Conservation (phyloP, 2,329 filamentous ascomycete genomes). For the Thelonectria blattea region DNA sequence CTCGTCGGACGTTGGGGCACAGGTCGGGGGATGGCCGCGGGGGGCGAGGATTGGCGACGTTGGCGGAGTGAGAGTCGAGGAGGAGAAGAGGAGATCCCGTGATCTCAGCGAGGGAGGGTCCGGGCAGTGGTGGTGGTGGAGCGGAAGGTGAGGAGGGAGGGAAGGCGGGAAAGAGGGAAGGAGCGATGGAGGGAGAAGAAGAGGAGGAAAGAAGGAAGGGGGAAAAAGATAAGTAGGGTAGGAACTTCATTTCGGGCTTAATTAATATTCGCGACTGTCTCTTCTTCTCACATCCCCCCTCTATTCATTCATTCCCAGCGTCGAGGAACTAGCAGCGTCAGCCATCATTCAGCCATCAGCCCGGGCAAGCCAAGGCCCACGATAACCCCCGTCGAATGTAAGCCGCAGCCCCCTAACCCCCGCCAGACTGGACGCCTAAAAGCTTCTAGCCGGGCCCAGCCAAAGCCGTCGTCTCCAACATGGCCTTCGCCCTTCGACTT, state of each 20-base stretch:
- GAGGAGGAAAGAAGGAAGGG: background rate
- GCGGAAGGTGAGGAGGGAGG: background rate
- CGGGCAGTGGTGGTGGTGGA: background rate
- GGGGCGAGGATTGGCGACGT: constrained; percentile 1
- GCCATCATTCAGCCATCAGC: constrained; percentile 19
- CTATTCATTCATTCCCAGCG: background rate
- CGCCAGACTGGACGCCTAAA: constrained; percentile 31
- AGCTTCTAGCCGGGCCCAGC: constrained; percentile 28
- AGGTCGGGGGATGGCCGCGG: background rate
- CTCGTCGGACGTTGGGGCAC: background rate
- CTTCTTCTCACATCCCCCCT: background rate
- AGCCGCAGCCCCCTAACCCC: constrained; percentile 33
- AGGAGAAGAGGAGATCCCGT: background rate
- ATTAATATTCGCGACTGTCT: constrained; percentile 3
- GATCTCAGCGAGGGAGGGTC: background rate
- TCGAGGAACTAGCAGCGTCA: constrained; percentile 10
- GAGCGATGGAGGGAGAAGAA: background rate
- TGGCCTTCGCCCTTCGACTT: constrained; percentile 1
- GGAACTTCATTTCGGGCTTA: background rate
- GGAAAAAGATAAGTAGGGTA: background rate
- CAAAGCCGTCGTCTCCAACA: constrained; percentile 18
- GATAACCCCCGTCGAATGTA: constrained; percentile 29
- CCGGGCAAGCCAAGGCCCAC: constrained; percentile 25
- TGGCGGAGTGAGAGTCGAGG: background rate
- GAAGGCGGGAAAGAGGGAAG: background rate